Evolutionary conservation across 257 asterid genomes (phyloP).

Genomic region (Echites panduratus): DNA sequence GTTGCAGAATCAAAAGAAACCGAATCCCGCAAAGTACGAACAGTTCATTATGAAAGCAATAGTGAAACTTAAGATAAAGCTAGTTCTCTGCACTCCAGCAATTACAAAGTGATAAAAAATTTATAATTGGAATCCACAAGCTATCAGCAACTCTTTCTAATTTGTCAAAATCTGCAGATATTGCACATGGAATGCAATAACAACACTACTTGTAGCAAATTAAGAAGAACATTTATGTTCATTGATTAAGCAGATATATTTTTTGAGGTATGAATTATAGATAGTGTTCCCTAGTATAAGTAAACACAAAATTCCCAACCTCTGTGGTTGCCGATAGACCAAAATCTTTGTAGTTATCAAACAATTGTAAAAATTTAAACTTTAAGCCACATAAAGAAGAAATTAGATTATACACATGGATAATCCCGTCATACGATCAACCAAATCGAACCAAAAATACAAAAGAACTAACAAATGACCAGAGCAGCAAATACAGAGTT

Average conservation of each 20-base stretch:
- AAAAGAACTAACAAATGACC: not conserved
- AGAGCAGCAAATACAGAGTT: not conserved
- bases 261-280: not conserved
- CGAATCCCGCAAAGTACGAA: constrained; percentile 81
- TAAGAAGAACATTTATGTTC: not conserved
- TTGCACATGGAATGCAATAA: not conserved
- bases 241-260: not conserved
- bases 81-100: too few relatives aligned
- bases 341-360: not conserved
- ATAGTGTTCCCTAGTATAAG: not conserved
- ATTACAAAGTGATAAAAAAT: too few relatives aligned
- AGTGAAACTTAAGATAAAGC: too few relatives aligned
- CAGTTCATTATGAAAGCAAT: too few relatives aligned
- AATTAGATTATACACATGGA: not conserved
- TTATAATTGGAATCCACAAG: constrained; percentile 3
- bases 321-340: not conserved
- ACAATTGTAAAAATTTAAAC: not conserved
- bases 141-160: not conserved
- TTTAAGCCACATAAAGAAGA: not conserved
- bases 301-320: not conserved
- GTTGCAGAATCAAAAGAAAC: constrained; percentile 84
- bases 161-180: not conserved
- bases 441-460: not conserved
- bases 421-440: not conserved
- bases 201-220: not conserved